Evolutionary conservation across 169 alveolate species (phyloP), one percentile per base, ranked within the genome.

Genomic region (Plasmodium sp.): DNA sequence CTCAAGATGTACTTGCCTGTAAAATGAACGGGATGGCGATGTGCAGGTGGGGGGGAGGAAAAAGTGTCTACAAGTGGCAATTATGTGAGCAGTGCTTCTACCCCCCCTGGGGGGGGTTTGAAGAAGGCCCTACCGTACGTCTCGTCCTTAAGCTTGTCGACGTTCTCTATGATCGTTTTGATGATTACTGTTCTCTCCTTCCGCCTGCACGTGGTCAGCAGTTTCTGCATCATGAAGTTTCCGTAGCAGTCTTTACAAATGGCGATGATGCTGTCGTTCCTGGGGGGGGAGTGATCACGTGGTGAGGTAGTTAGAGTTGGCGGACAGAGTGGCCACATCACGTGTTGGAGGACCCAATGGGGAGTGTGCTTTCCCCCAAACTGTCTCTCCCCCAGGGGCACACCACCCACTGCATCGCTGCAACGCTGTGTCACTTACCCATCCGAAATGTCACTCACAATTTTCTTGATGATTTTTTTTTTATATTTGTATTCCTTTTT

Each of bases 171-270:
- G 48, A 80, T 88, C 7, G 80, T 88, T 54, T 88, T 88, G 48
- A 80, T 54, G 39, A 80, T 88, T 22, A 80, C 45, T 51, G 81
- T 79, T 36, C 90, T 77, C 71, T 88, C 90, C 45, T 88, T 88
- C 41, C 36, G 71, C 51, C 83, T 77, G 27, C 94, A 80, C 18
- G 90, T 77, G 45, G 94, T 86, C 62, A 86, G 18, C 14, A 86
- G 81, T 22, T 90, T 90, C 79, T 90, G 94, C 91, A 90, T 81
- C 90, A 90, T 90, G 36, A 90, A 90, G 45, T 90, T 90, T 9
- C 94, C 94, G 75, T 90, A 90, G 39, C 94, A 81, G 67, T 90
- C 94, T 81, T 90, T 90, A 74, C 94, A 90, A 81, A 90, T 90
- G 34, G 34, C 77, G 79, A 86, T 86, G 45, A 86, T 86, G 83